phyloP scores from a whole-genome alignment of 495 filamentous ascomycete genomes.

The Aspergillus wentii region DNA sequence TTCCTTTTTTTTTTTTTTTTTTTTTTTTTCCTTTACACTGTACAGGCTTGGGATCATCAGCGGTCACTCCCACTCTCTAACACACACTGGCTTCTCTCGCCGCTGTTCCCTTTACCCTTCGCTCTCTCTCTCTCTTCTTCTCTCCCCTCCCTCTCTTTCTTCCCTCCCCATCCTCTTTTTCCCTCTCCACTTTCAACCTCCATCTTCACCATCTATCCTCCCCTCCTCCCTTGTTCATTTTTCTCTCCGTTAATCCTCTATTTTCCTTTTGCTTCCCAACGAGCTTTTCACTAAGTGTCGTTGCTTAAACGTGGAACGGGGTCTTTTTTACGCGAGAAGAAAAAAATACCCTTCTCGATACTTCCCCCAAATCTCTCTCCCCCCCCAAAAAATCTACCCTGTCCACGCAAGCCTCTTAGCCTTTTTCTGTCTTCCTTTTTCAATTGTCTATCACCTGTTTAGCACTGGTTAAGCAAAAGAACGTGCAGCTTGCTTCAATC shows the following conservation, averaged over 20 bases:
- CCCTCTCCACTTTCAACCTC: slow-evolving; percentile 2
- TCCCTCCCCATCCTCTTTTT: neutral
- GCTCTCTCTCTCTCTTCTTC: slow-evolving; percentile 2
- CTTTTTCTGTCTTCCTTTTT: no score
- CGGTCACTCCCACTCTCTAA: no score
- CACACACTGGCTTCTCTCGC: neutral
- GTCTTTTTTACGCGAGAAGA: slow-evolving; percentile 14
- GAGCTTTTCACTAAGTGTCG: slow-evolving; percentile 54
- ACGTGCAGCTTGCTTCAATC: no score
- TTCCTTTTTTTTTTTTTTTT: neutral
- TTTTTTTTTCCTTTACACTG: slow-evolving; percentile 1
- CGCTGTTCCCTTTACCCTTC: slow-evolving; percentile 1
- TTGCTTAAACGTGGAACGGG: slow-evolving; percentile 26
- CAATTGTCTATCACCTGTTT: no score
- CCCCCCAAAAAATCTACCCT: no score
- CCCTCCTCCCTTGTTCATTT: slow-evolving; percentile 6
- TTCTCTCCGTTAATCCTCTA: slow-evolving; percentile 13
- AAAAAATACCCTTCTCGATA: slow-evolving; percentile 4
- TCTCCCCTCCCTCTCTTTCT: slow-evolving; percentile 1
- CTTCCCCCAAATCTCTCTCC: no score
- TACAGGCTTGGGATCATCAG: no score
- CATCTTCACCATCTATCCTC: slow-evolving; percentile 4
- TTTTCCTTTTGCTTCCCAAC: slow-evolving; percentile 26
- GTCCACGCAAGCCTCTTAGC: no score
- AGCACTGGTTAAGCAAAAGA: no score